Conservation (phyloP, 768 basidiomycete genomes). For the Leccinum rimulosum region DNA sequence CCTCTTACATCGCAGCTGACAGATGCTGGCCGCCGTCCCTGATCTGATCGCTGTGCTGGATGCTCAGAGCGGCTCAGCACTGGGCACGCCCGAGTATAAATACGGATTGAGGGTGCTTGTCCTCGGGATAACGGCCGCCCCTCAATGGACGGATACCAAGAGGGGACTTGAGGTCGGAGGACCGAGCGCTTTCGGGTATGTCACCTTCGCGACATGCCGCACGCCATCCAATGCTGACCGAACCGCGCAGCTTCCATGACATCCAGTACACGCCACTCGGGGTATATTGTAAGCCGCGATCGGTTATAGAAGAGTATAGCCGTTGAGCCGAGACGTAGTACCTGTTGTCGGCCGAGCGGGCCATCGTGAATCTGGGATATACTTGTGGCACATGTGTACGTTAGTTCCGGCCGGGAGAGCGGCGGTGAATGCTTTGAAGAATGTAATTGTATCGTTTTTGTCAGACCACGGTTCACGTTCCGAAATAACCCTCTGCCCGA, state of each 20-base stretch:
- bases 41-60: slow-evolving; percentile 66
- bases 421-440: neutral
- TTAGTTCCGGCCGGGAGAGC: neutral
- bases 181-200: slow-evolving; percentile 52
- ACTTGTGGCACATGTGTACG: neutral
- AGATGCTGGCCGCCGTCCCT: slow-evolving; percentile 57
- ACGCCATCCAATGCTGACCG: slow-evolving; percentile 9
- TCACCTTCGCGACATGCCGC: neutral
- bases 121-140: slow-evolving; percentile 44
- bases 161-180: slow-evolving; percentile 52
- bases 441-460: neutral
- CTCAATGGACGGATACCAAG: slow-evolving; percentile 52
- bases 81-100: slow-evolving; percentile 62
- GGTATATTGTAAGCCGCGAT: slow-evolving; percentile 40
- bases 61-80: slow-evolving; percentile 55
- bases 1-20: slow-evolving; percentile 7
- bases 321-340: slow-evolving; percentile 6
- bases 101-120: slow-evolving; percentile 62
- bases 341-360: neutral
- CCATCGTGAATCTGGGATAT: slow-evolving; percentile 7
- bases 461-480: neutral
- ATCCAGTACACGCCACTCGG: slow-evolving; percentile 39
- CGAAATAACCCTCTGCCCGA: neutral
- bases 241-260: slow-evolving; percentile 26
- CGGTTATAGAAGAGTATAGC: slow-evolving; percentile 46